A percentile compares a stretch with the other conserved stretches of the same genome.
Conservation (phyloP, 352 stramenopile species). For the Phytophthora pluvialis region DNA sequence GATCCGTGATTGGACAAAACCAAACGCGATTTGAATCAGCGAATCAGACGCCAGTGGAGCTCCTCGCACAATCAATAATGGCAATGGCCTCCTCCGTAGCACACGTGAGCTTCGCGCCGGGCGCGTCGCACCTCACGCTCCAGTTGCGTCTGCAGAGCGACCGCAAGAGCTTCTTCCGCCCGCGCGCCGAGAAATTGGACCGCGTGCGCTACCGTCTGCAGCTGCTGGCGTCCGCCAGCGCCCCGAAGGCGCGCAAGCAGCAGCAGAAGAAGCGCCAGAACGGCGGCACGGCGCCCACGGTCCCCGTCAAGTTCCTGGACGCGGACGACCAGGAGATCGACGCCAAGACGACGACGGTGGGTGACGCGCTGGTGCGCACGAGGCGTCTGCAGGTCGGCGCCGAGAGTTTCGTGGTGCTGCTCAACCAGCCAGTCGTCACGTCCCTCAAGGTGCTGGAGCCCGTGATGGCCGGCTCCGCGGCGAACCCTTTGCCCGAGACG, state of each 20-base stretch:
- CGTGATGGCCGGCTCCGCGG: constrained; percentile 50
- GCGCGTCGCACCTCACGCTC: constrained; percentile 59
- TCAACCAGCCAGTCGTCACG: constrained; percentile 69
- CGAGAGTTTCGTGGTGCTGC: constrained; percentile 53
- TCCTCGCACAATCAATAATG: constrained; percentile 11
- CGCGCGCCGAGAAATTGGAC: constrained; percentile 48
- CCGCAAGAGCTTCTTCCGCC: constrained; percentile 58
- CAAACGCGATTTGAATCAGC: not conserved
- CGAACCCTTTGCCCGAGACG: constrained; percentile 55
- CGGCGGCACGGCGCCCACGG: constrained; percentile 15
- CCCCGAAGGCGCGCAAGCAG: constrained; percentile 30
- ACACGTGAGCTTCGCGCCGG: constrained; percentile 51
- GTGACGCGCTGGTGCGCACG: constrained; percentile 55
- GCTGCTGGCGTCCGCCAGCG: constrained; percentile 43
- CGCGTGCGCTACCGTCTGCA: constrained; percentile 69
- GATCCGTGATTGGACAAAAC: constrained; percentile 18
- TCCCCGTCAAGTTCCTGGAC: constrained; percentile 58
- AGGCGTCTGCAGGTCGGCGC: constrained; percentile 50
- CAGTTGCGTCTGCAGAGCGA: constrained; percentile 55
- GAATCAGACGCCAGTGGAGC: not conserved
- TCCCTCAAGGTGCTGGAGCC: constrained; percentile 54
- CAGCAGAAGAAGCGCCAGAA: constrained; percentile 32
- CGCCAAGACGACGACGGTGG: constrained; percentile 38
- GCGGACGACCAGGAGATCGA: constrained; percentile 39
- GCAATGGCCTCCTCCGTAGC: constrained; percentile 37